Evolutionary conservation across 208 protist genomes (phyloP).

Genomic region (Trypanosoma scelopori): DNA sequence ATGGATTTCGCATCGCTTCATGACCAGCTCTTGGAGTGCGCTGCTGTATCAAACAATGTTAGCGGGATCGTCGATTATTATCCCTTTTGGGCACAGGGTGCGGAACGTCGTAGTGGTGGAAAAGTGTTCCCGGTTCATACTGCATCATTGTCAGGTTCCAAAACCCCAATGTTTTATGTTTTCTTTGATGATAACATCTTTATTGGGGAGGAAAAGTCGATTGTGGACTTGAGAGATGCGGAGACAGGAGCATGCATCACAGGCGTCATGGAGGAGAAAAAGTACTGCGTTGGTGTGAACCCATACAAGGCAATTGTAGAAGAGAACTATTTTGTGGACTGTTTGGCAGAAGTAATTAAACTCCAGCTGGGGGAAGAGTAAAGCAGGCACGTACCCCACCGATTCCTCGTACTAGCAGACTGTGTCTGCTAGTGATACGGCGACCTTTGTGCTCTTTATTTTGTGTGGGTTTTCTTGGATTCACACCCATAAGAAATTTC

Average conservation of each 20-base stretch:
- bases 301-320: constrained; percentile 81
- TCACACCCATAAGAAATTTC: not conserved
- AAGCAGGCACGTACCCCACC: not conserved
- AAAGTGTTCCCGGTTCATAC: constrained; percentile 78
- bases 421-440: not conserved
- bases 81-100: constrained; percentile 77
- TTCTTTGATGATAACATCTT: constrained; percentile 93
- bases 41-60: constrained; percentile 53
- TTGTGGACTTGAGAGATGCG: constrained; percentile 81
- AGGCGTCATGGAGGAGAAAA: constrained; percentile 44
- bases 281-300: constrained; percentile 77
- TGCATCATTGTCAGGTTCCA: constrained; percentile 4
- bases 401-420: too few species aligned
- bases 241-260: constrained; percentile 41
- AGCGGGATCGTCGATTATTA: constrained; percentile 90
- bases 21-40: constrained; percentile 54
- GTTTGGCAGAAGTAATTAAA: constrained; percentile 40
- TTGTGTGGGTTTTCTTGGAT: not conserved
- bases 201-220: constrained; percentile 79
- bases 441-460: not conserved
- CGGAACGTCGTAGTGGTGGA: constrained; percentile 68
- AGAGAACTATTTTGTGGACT: constrained; percentile 82
- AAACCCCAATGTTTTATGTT: constrained; percentile 49
- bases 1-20: constrained; percentile 51
- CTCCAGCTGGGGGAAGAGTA: constrained; percentile 33